These are phyloP conservation scores for Yamadazyma epiphylla DNA, from an alignment of 1,139 yeast species.

Conservation along the genomic window DNA sequence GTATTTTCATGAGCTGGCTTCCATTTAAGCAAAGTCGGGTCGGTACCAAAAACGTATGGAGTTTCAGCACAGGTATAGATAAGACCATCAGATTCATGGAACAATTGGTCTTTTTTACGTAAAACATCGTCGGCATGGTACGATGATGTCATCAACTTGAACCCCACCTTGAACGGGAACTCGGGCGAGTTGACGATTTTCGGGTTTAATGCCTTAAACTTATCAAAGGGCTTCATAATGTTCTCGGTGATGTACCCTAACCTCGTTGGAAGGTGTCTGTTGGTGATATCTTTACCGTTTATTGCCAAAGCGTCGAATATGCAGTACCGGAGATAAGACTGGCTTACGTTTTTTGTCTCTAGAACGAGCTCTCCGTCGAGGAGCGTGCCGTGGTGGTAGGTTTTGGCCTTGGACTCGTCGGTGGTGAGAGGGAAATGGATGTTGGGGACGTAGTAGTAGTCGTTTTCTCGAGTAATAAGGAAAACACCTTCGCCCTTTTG, in stretches of 20 bases:
- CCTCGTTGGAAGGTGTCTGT: conserved; percentile 71
- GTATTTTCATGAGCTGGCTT: conserved; percentile 96
- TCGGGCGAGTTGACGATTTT: conserved; percentile 59
- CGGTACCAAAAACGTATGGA: conserved; percentile 88
- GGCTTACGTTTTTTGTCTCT: conserved; percentile 50
- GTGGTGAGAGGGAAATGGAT: conserved; percentile 71
- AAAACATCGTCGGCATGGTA: conserved; percentile 79
- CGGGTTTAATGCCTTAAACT: conserved; percentile 64
- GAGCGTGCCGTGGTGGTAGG: conserved; percentile 80
- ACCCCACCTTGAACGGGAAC: conserved; percentile 83
- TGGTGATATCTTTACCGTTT: conserved; percentile 68
- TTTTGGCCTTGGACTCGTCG: conserved; percentile 45
- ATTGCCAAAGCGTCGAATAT: conserved; percentile 90
- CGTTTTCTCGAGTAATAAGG: conserved; percentile 82
- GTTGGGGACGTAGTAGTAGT: conserved; percentile 74
- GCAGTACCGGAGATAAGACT: conserved; percentile 60
- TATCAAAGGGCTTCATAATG: conserved; percentile 77
- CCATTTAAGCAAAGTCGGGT: conserved; percentile 82
- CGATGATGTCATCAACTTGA: conserved; percentile 84
- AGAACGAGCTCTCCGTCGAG: conserved; percentile 86
- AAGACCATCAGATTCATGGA: conserved; percentile 91
- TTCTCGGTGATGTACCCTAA: conserved; percentile 83
- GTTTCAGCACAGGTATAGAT: conserved; percentile 89
- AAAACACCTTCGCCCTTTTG: conserved; percentile 71
- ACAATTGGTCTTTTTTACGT: conserved; percentile 64